These are phyloP conservation scores for Dactylonectria estremocensis DNA, from an alignment of 2,329 filamentous ascomycete species.

Conservation along the genomic window DNA sequence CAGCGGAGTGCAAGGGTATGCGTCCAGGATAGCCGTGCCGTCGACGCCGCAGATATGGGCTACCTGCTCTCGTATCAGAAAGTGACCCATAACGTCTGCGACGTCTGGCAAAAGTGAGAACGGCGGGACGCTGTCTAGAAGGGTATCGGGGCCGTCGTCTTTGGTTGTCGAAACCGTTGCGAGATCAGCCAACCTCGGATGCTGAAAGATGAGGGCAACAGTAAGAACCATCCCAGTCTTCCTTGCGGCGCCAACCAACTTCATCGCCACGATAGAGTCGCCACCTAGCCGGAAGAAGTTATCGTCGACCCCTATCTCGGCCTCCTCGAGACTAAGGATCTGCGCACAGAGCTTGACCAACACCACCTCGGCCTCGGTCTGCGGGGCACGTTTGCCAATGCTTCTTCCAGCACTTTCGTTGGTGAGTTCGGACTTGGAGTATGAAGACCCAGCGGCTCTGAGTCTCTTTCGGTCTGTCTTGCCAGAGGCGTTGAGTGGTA, in stretches of 20 bases:
- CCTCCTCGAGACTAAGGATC: conserved; percentile 51
- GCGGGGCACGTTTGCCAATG: not conserved
- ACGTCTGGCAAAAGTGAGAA: conserved; percentile 14
- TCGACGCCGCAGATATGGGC: not conserved
- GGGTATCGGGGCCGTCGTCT: not conserved
- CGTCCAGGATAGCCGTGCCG: not conserved
- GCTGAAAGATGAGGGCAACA: conserved; percentile 11
- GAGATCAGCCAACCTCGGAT: conserved; percentile 11
- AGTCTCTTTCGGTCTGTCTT: conserved; percentile 2
- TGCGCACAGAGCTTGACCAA: conserved; percentile 55
- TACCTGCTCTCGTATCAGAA: not conserved
- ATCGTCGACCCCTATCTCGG: conserved; percentile 57
- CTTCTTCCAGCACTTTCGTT: not conserved
- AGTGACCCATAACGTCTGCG: not conserved
- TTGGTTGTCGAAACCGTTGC: not conserved
- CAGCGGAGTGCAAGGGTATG: not conserved
- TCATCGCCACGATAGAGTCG: conserved; percentile 62
- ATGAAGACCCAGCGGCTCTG: not conserved
- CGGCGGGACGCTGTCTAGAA: not conserved
- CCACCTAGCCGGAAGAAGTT: conserved; percentile 66
- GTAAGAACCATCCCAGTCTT: not conserved
- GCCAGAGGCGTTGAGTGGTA: conserved; percentile 4
- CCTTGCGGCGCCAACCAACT: conserved; percentile 12
- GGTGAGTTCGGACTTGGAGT: not conserved
- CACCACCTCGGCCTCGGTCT: not conserved